Conservation (phyloP, 2,329 filamentous ascomycete genomes). For the Stemphylium vesicarium region DNA sequence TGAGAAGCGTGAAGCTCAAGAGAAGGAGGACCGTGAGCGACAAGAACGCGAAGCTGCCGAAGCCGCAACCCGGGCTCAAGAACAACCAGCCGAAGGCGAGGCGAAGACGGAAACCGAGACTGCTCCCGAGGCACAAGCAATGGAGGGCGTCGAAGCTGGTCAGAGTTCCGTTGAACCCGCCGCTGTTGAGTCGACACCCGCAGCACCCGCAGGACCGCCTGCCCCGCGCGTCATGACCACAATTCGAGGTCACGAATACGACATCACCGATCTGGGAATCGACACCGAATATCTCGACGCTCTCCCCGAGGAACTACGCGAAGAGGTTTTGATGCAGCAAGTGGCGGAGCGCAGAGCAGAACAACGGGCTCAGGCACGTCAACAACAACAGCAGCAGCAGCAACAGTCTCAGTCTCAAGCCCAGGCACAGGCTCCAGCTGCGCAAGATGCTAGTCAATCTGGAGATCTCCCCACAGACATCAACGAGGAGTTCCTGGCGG, state of each 20-base stretch:
- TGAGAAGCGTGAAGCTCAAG: slow-evolving; percentile 61
- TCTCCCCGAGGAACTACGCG: slow-evolving; percentile 94
- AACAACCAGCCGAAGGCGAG: slow-evolving; percentile 23
- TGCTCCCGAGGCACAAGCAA: slow-evolving; percentile 58
- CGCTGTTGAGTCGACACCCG: slow-evolving; percentile 29
- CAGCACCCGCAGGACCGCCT: slow-evolving; percentile 24
- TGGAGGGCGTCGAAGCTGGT: slow-evolving; percentile 76
- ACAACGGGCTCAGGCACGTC: slow-evolving; percentile 25
- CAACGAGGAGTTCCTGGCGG: slow-evolving; percentile 91
- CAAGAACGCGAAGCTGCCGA: slow-evolving; percentile 51
- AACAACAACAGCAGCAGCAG: slow-evolving; percentile 49
- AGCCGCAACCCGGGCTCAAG: slow-evolving; percentile 46
- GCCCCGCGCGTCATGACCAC: slow-evolving; percentile 75
- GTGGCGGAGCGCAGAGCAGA: slow-evolving; percentile 74
- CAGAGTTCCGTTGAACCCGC: slow-evolving; percentile 33
- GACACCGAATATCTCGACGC: slow-evolving; percentile 94
- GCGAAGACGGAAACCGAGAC: slow-evolving; percentile 48
- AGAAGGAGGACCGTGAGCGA: slow-evolving; percentile 52
- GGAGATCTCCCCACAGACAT: slow-evolving; percentile 82
- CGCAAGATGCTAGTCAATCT: slow-evolving; percentile 47
- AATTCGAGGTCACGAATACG: slow-evolving; percentile 84
- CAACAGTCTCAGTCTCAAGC: slow-evolving; percentile 54
- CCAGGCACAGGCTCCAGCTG: slow-evolving; percentile 18
- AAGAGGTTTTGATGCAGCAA: slow-evolving; percentile 93
- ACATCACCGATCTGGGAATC: slow-evolving; percentile 93